Evolutionary conservation across 495 filamentous ascomycete species (phyloP).

Genomic region (Polyplosphaeria fusca): DNA sequence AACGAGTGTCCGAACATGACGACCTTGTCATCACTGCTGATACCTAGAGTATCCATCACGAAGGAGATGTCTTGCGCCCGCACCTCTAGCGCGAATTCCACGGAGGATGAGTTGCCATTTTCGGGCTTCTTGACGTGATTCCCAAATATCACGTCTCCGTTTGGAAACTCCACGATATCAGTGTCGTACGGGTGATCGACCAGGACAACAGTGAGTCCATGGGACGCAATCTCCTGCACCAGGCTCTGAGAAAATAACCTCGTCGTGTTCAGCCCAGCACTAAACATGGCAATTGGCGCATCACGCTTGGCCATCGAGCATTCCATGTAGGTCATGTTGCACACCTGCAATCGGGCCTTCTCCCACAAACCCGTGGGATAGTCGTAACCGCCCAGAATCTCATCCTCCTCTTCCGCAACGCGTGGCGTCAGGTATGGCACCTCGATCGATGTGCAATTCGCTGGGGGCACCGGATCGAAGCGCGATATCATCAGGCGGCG

Average conservation of each 20-base stretch:
- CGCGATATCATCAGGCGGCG: constrained; percentile 9
- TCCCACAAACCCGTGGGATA: background rate
- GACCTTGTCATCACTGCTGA: background rate
- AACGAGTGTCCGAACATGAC: constrained; percentile 12
- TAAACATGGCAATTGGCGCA: constrained; percentile 2
- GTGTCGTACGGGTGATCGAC: constrained; percentile 52
- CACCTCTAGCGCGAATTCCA: constrained; percentile 6
- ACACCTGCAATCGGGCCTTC: background rate
- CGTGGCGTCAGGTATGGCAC: constrained; percentile 1
- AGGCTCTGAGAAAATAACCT: constrained; percentile 7
- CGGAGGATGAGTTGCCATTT: background rate
- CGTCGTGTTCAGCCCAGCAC: constrained; percentile 11
- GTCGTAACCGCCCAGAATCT: constrained; percentile 5
- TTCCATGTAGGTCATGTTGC: background rate
- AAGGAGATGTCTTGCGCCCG: constrained; percentile 7
- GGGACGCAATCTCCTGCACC: constrained; percentile 44
- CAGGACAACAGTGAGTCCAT: constrained; percentile 46
- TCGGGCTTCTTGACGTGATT: background rate
- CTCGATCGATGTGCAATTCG: background rate
- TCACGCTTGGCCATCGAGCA: background rate
- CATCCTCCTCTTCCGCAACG: background rate
- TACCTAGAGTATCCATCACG: constrained; percentile 2
- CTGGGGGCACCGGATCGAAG: constrained; percentile 6
- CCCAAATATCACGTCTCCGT: constrained; percentile 8
- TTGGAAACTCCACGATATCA: constrained; percentile 38